phyloP scores from a whole-genome alignment of 2,329 filamentous ascomycete genomes.

The Penicillium brevicompactum region DNA sequence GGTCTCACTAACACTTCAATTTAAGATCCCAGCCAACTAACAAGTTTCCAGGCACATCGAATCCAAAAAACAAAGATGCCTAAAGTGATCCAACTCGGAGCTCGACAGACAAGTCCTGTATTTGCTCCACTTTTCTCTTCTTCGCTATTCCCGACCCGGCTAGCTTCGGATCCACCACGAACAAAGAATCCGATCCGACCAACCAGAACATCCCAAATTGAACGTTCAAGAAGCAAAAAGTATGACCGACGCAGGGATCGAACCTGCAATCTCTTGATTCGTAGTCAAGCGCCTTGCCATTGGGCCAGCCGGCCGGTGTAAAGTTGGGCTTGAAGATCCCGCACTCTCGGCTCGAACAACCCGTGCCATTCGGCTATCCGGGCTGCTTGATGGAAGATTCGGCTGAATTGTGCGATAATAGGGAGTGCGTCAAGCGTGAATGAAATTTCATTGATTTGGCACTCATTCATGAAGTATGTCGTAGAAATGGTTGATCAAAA shows the following conservation, averaged over 20 bases:
- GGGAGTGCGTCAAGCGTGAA: not conserved
- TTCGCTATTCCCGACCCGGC: not conserved
- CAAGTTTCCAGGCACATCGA: not conserved
- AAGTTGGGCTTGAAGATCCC: too few species aligned
- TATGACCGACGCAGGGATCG: slow-evolving; percentile 43
- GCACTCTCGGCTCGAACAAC: too few species aligned
- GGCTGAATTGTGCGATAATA: not conserved
- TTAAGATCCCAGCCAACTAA: not conserved
- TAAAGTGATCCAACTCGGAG: not conserved
- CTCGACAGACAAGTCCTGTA: too few species aligned
- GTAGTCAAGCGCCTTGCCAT: slow-evolving; percentile 57
- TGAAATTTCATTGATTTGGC: not conserved
- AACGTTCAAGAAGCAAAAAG: slow-evolving; percentile 1
- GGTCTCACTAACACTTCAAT: not conserved
- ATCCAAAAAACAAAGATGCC: not conserved
- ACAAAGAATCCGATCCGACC: not conserved
- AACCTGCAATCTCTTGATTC: slow-evolving; percentile 56
- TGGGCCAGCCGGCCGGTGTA: slow-evolving; percentile 41
- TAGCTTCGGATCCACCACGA: not conserved
- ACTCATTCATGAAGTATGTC: not conserved
- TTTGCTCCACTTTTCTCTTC: too few species aligned
- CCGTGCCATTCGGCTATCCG: too few species aligned
- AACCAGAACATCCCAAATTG: not conserved
- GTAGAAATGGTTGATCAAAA: not conserved
- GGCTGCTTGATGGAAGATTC: too few species aligned